Evolutionary conservation across 768 basidiomycete species (phyloP).

Genomic region (Tylopilus rubrobrunneus): DNA sequence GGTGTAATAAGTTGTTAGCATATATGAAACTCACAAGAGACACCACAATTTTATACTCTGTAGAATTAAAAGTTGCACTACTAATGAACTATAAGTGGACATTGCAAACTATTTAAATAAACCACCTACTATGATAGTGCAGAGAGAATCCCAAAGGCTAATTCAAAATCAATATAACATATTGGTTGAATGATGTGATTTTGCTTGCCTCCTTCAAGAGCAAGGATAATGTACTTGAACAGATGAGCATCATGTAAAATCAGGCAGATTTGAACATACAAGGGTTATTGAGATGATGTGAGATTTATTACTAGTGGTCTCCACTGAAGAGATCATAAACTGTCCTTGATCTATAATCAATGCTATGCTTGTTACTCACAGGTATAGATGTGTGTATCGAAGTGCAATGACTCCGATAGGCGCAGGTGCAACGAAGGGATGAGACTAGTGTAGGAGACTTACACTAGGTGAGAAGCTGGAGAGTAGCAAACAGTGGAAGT

Average conservation of each 20-base stretch:
- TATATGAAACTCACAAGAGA: not conserved
- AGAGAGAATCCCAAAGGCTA: conserved; percentile 17
- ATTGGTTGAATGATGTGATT: not conserved
- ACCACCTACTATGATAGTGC: conserved; percentile 12
- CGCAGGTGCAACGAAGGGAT: too few relatives aligned
- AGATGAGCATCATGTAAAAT: not conserved
- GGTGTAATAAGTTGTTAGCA: not conserved
- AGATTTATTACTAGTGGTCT: not conserved
- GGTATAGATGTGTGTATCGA: conserved; percentile 19
- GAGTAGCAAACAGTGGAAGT: too few relatives aligned
- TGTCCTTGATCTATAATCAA: not conserved
- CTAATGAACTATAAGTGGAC: not conserved
- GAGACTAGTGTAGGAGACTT: too few relatives aligned
- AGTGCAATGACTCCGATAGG: too few relatives aligned
- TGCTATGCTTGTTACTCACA: conserved; percentile 9
- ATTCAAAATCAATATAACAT: not conserved
- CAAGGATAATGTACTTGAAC: conserved; percentile 11
- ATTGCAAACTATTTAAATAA: not conserved
- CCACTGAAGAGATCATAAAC: conserved; percentile 8
- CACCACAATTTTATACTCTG: not conserved
- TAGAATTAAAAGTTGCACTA: not conserved
- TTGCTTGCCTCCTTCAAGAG: conserved; percentile 21
- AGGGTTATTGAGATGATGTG: conserved; percentile 7
- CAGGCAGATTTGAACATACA: conserved; percentile 10
- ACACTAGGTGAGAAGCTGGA: too few relatives aligned